These are phyloP conservation scores for Neurospora sp. DNA, from an alignment of 495 filamentous ascomycete genomes.

Conservation along the genomic window DNA sequence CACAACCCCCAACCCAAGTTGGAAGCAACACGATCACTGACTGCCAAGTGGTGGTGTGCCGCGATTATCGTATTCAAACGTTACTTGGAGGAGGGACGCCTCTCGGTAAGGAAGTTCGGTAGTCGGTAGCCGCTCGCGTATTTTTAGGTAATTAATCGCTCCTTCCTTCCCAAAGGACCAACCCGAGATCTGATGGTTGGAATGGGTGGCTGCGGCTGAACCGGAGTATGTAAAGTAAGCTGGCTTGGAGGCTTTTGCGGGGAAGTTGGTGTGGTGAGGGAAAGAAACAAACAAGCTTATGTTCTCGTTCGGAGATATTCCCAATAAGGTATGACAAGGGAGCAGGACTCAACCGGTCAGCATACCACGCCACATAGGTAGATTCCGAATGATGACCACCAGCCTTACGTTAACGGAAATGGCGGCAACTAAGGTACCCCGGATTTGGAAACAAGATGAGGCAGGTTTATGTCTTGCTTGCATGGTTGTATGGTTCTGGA, in stretches of 20 bases:
- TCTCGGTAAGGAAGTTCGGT: background rate
- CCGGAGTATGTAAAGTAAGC: background rate
- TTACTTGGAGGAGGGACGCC: background rate
- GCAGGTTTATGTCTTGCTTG: background rate
- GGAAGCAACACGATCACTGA: background rate
- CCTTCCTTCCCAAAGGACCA: background rate
- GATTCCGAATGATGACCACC: background rate
- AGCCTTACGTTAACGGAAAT: background rate
- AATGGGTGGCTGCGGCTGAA: background rate
- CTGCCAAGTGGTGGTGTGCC: background rate
- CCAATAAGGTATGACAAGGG: background rate
- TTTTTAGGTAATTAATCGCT: background rate
- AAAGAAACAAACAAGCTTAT: background rate
- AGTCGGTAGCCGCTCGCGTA: background rate
- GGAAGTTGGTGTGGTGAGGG: background rate
- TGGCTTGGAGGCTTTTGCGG: background rate
- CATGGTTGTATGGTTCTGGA: background rate
- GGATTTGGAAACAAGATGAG: background rate
- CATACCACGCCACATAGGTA: background rate
- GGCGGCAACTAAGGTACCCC: background rate
- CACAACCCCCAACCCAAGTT: background rate
- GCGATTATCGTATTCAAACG: background rate
- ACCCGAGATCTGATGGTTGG: background rate
- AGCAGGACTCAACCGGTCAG: background rate
- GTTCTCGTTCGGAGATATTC: background rate